These are phyloP conservation scores for Zygosaccharomyces kombuchaensis DNA, from an alignment of 805 yeast species.

Conservation along the genomic window DNA sequence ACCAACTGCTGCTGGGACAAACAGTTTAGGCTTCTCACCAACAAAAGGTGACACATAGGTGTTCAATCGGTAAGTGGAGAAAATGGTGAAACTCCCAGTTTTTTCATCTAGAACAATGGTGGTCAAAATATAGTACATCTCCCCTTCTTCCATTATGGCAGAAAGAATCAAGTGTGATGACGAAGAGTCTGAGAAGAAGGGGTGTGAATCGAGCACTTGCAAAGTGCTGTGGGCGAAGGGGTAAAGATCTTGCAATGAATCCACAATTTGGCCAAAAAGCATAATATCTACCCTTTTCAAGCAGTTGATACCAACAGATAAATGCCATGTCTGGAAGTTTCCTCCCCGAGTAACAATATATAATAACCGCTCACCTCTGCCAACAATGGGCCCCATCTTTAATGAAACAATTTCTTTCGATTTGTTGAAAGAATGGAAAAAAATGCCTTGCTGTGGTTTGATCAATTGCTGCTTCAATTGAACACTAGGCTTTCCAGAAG, in stretches of 20 bases:
- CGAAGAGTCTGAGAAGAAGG: constrained; percentile 38
- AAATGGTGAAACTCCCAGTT: constrained; percentile 47
- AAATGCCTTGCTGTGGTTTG: constrained; percentile 36
- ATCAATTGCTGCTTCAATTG: constrained; percentile 27
- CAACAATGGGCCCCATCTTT: constrained; percentile 48
- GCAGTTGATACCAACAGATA: constrained; percentile 40
- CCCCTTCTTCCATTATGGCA: constrained; percentile 37
- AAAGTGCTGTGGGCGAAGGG: constrained; percentile 51
- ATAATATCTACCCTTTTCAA: constrained; percentile 37
- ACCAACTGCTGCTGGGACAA: constrained; percentile 51
- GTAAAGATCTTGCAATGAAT: constrained; percentile 43
- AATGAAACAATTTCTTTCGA: constrained; percentile 52
- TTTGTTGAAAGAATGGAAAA: constrained; percentile 27
- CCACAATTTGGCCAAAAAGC: constrained; percentile 36
- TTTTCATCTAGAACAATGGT: constrained; percentile 47
- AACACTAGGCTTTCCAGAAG: constrained; percentile 54
- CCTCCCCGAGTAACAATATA: constrained; percentile 43
- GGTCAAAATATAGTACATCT: constrained; percentile 44
- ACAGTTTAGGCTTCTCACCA: constrained; percentile 43
- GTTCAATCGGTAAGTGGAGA: constrained; percentile 63
- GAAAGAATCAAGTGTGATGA: constrained; percentile 48
- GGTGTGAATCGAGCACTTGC: constrained; percentile 58
- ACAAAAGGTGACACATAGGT: constrained; percentile 36
- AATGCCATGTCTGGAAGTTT: constrained; percentile 45
- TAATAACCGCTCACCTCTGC: constrained; percentile 46